phyloP scores from a whole-genome alignment of 345 rosid species.

The Aurinia saxatilis region DNA sequence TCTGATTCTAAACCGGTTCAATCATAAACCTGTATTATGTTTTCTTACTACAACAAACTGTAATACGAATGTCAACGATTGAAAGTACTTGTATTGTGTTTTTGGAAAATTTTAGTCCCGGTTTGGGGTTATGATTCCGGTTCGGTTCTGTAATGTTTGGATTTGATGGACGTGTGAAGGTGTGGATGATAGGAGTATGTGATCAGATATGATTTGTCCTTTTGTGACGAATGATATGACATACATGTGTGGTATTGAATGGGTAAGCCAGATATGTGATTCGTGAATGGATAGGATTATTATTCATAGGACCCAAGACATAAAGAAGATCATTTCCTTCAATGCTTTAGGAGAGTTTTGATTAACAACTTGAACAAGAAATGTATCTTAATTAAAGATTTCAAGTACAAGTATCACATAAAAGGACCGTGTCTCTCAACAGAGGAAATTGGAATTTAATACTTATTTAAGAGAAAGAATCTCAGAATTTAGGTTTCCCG shows the following conservation, averaged over 20 bases:
- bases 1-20: neutral
- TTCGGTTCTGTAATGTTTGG: conserved; percentile 13
- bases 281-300: conserved; percentile 20
- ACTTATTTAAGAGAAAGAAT: too few relatives aligned
- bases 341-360: too few relatives aligned
- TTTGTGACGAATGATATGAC: conserved; percentile 8
- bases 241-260: conserved; percentile 15
- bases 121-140: conserved; percentile 1
- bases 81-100: neutral
- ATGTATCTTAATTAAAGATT: too few relatives aligned
- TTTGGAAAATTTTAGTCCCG: neutral
- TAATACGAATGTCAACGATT: neutral
- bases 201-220: conserved; percentile 20
- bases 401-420: too few relatives aligned
- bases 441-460: too few relatives aligned
- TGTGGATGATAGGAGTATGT: conserved; percentile 20
- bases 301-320: neutral
- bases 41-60: too few relatives aligned
- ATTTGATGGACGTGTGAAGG: neutral
- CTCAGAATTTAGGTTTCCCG: too few relatives aligned
- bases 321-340: too few relatives aligned
- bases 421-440: too few relatives aligned
- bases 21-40: neutral
- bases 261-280: conserved; percentile 7
- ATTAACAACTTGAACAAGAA: too few relatives aligned